Evolutionary conservation across 1,139 yeast genomes (phyloP).

Genomic region (Candida labiduridarum): DNA sequence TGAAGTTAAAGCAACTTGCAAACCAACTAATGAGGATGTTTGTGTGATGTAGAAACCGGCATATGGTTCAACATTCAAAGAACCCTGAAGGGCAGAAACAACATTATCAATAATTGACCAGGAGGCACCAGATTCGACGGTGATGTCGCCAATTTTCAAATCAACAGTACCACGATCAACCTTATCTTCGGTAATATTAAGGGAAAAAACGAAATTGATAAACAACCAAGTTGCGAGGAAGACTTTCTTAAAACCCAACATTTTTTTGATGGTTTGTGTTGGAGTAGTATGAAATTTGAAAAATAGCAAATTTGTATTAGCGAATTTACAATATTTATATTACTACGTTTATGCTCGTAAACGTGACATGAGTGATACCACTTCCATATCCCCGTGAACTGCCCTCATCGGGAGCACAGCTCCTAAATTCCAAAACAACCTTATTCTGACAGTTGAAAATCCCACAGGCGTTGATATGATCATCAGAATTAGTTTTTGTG

Average conservation of each 20-base stretch:
- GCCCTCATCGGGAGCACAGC: too few relatives aligned
- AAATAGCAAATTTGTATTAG: not conserved
- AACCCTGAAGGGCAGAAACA: slow-evolving; percentile 24
- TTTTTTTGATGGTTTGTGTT: not conserved
- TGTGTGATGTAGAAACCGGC: slow-evolving; percentile 25
- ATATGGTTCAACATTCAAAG: slow-evolving; percentile 19
- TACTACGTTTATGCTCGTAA: too few relatives aligned
- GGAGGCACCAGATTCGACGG: slow-evolving; percentile 29
- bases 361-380: too few relatives aligned
- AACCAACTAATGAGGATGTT: slow-evolving; percentile 9
- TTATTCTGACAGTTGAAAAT: too few relatives aligned
- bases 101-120: slow-evolving; percentile 38
- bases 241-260: not conserved
- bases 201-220: not conserved
- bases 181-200: slow-evolving; percentile 7
- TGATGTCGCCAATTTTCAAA: slow-evolving; percentile 21
- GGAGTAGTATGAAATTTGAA: not conserved
- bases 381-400: too few relatives aligned
- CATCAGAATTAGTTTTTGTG: too few relatives aligned
- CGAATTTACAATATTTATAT: not conserved
- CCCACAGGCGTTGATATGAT: too few relatives aligned
- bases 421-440: too few relatives aligned
- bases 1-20: slow-evolving; percentile 16
- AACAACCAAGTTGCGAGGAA: not conserved
- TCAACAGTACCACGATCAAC: slow-evolving; percentile 22